Percentiles rank a stretch among this genome's conserved stretches.
These are phyloP conservation scores for Medicago ruthenica DNA, from an alignment of 306 rosid genomes.

Conservation along the genomic window DNA sequence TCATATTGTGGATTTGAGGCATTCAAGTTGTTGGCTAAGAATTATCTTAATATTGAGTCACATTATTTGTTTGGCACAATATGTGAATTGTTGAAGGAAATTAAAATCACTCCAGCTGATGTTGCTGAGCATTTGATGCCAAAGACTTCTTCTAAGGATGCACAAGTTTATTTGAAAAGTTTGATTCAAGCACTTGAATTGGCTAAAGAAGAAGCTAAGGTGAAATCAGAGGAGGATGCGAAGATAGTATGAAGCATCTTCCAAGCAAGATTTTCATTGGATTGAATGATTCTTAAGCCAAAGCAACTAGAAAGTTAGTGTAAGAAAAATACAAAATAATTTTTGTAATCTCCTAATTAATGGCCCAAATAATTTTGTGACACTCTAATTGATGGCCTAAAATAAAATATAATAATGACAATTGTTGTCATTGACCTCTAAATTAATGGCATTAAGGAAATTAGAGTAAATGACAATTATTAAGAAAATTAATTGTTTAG, in stretches of 20 bases:
- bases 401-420: too few relatives aligned
- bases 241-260: slow-evolving; percentile 23
- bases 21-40: slow-evolving; percentile 69
- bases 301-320: background rate
- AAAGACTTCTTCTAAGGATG: slow-evolving; percentile 46
- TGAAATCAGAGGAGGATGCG: slow-evolving; percentile 45
- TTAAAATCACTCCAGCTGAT: slow-evolving; percentile 74
- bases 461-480: too few relatives aligned
- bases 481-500: too few relatives aligned
- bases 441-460: too few relatives aligned
- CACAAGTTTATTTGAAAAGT: slow-evolving; percentile 43
- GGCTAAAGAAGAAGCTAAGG: slow-evolving; percentile 47
- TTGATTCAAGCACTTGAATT: slow-evolving; percentile 63
- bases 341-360: too few relatives aligned
- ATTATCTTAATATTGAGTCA: slow-evolving; percentile 59
- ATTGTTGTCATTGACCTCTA: too few relatives aligned
- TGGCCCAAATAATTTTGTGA: too few relatives aligned
- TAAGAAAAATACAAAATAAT: too few relatives aligned
- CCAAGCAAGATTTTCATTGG: too few relatives aligned
- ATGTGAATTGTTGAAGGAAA: slow-evolving; percentile 44
- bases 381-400: too few relatives aligned
- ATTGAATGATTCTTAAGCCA: too few relatives aligned
- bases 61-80: slow-evolving; percentile 55
- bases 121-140: slow-evolving; percentile 93
- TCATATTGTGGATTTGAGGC: slow-evolving; percentile 73